Evolutionary conservation across 163 green algal genomes (phyloP).

Genomic region (Coccomyxa subellipsoidea): DNA sequence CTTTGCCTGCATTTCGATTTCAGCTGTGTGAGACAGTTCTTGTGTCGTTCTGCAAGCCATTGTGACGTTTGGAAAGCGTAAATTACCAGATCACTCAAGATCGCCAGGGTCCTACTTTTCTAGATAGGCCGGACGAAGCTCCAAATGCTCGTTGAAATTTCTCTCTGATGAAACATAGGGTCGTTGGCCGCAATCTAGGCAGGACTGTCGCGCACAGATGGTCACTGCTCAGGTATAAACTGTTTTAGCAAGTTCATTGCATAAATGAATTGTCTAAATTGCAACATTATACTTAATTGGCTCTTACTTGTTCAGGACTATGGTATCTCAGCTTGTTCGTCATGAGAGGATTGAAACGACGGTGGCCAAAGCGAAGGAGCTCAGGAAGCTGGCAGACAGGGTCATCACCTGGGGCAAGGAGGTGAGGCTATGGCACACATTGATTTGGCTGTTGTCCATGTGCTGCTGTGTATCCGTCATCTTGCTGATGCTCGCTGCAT

Average conservation of each 20-base stretch:
- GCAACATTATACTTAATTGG: neutral
- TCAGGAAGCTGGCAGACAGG: conserved; percentile 78
- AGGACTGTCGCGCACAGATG: conserved; percentile 44
- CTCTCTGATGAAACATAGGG: conserved; percentile 53
- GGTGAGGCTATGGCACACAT: conserved; percentile 28
- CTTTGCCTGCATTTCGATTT: no score
- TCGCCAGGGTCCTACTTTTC: neutral
- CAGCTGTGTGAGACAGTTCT: no score
- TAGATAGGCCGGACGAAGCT: neutral
- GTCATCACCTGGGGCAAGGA: conserved; percentile 85
- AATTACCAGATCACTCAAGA: neutral
- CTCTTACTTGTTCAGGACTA: conserved; percentile 60
- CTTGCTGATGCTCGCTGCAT: no score
- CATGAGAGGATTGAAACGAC: conserved; percentile 91
- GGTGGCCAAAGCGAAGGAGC: conserved; percentile 80
- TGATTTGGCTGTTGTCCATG: neutral
- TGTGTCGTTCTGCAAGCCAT: no score
- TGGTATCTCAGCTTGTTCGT: conserved; percentile 87
- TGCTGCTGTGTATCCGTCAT: no score
- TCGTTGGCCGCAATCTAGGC: conserved; percentile 46
- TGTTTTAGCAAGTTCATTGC: neutral
- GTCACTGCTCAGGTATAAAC: conserved; percentile 52
- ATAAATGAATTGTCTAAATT: neutral
- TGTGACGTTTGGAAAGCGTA: no score
- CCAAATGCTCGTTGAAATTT: neutral